Conservation (phyloP, 345 rosid species). For the Moricandia arvensis region DNA sequence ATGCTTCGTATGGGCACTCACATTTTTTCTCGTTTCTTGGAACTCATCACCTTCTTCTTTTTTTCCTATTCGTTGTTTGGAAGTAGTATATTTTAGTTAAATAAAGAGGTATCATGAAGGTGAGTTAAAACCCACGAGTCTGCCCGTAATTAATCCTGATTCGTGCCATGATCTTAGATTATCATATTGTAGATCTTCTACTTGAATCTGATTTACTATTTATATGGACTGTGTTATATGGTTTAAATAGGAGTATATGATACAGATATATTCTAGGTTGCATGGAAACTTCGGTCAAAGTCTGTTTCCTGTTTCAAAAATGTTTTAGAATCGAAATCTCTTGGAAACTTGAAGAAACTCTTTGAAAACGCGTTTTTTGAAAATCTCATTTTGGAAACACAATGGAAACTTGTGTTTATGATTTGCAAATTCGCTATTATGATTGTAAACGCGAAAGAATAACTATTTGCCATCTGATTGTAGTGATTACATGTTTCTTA, state of each 20-base stretch:
- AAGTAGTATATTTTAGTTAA: background rate
- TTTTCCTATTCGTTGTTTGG: background rate
- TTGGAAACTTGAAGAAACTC: too few relatives aligned
- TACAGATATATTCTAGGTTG: too few relatives aligned
- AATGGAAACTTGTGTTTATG: too few relatives aligned
- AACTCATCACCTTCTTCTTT: conserved; percentile 16
- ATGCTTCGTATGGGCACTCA: conserved; percentile 34
- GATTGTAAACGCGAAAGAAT: too few relatives aligned
- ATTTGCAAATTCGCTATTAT: too few relatives aligned
- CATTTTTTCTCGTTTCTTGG: conserved; percentile 25
- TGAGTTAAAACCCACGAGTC: background rate
- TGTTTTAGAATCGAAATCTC: too few relatives aligned
- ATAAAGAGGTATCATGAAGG: background rate
- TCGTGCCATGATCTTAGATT: background rate
- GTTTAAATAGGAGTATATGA: background rate
- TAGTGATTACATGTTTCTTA: too few relatives aligned
- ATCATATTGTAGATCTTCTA: background rate
- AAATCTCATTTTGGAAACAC: too few relatives aligned
- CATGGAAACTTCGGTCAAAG: too few relatives aligned
- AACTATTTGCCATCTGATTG: too few relatives aligned
- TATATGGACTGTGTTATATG: background rate
- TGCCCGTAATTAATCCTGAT: background rate
- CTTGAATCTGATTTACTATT: background rate
- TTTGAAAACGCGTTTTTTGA: too few relatives aligned
- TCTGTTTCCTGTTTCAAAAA: too few relatives aligned